These are phyloP conservation scores for Phalaenopsis equestris DNA, from an alignment of 106 monocot genomes.

Conservation along the genomic window DNA sequence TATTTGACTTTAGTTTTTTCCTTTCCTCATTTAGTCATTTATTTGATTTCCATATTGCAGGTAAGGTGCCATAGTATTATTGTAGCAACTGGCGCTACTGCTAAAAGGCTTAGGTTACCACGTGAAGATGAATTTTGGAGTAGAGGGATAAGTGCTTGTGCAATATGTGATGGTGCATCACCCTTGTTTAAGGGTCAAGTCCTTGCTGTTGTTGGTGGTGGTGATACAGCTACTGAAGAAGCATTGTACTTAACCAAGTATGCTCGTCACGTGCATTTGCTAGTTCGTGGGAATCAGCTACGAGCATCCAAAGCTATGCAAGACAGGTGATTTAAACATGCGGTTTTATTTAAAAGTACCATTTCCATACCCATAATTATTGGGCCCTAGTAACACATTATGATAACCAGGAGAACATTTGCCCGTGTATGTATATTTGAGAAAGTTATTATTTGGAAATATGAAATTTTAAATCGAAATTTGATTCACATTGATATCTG, in stretches of 20 bases:
- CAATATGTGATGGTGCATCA: conserved; percentile 98
- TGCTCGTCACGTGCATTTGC: conserved; percentile 92
- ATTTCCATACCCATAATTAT: neutral
- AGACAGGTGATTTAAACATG: conserved; percentile 56
- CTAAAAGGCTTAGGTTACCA: conserved; percentile 82
- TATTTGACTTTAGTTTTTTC: neutral
- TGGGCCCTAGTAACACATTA: neutral
- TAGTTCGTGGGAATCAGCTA: conserved; percentile 61
- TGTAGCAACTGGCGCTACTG: conserved; percentile 92
- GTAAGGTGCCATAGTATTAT: conserved; percentile 84
- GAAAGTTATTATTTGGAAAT: neutral
- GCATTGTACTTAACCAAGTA: conserved; percentile 97
- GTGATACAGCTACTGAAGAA: conserved; percentile 96
- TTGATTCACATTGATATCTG: neutral
- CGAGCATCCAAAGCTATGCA: conserved; percentile 96
- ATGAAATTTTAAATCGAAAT: neutral
- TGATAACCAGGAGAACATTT: neutral
- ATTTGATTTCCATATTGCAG: conserved; percentile 30
- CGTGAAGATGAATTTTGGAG: conserved; percentile 99
- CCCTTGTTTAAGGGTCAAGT: conserved; percentile 91
- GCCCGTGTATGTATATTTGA: neutral
- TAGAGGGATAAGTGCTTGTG: conserved; percentile 98
- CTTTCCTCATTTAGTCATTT: neutral
- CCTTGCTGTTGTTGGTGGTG: conserved; percentile 92
- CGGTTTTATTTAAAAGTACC: neutral